Conservation (phyloP, 2,329 filamentous ascomycete species). For the Paraphaeosphaeria sporulosa region DNA sequence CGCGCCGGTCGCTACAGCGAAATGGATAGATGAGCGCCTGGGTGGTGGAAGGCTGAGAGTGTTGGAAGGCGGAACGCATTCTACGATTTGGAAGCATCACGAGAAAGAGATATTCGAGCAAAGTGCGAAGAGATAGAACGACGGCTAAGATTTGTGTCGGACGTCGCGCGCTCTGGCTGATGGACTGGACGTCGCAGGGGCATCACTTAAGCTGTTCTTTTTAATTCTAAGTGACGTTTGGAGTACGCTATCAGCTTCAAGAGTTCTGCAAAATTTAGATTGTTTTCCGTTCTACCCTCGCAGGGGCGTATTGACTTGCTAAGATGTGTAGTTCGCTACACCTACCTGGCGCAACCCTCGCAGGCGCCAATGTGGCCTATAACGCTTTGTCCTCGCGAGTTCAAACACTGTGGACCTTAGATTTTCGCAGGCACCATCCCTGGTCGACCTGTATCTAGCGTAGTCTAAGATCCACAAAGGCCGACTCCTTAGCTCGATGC, state of each 20-base stretch:
- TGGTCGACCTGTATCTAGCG: neutral
- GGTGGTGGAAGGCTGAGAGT: constrained; percentile 28
- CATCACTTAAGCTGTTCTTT: too few relatives aligned
- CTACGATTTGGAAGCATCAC: constrained; percentile 31
- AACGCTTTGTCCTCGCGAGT: neutral
- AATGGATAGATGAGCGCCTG: constrained; percentile 30
- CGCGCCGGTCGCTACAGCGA: constrained; percentile 24
- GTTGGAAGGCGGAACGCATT: constrained; percentile 30
- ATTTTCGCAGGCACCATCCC: neutral
- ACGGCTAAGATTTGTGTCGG: neutral
- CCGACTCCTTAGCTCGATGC: neutral
- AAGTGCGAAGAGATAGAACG: constrained; percentile 14
- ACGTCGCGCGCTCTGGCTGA: neutral
- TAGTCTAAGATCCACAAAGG: neutral
- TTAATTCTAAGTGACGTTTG: too few relatives aligned
- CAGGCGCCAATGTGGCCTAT: neutral
- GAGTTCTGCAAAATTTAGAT: too few relatives aligned
- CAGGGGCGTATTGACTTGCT: neutral
- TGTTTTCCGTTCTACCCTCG: neutral
- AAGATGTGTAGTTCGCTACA: neutral
- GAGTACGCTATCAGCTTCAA: too few relatives aligned
- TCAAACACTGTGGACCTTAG: neutral
- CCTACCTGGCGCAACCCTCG: neutral
- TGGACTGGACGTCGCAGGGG: too few relatives aligned
- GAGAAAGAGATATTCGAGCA: constrained; percentile 28